Evolutionary conservation across 352 stramenopile genomes (phyloP).

Genomic region (Phytophthora palmivora): DNA sequence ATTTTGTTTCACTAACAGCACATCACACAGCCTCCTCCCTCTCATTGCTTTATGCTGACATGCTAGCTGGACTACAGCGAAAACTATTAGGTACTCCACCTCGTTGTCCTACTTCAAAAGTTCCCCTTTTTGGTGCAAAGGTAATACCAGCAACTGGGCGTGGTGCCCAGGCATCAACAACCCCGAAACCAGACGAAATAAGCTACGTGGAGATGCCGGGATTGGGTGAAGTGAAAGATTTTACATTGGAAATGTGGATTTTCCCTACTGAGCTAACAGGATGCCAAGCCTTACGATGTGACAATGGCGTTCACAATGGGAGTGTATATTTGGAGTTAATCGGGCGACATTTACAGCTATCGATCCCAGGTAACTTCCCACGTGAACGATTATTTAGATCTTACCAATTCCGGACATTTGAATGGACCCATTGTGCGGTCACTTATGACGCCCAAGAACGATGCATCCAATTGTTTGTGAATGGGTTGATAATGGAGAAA

Average conservation of each 20-base stretch:
- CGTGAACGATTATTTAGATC: constrained; percentile 73
- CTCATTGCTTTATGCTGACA: constrained; percentile 76
- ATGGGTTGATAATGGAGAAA: constrained; percentile 48
- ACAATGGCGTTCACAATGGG: constrained; percentile 74
- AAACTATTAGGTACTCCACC: constrained; percentile 52
- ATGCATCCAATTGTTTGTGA: constrained; percentile 57
- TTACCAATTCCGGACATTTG: constrained; percentile 58
- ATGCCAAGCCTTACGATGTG: constrained; percentile 72
- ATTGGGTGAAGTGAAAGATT: constrained; percentile 67
- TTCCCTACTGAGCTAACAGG: constrained; percentile 67
- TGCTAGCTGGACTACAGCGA: constrained; percentile 62
- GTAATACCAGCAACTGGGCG: constrained; percentile 17
- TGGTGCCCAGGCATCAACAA: constrained; percentile 24
- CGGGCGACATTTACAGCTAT: constrained; percentile 67
- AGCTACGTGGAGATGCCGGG: constrained; percentile 75
- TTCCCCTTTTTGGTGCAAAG: constrained; percentile 69
- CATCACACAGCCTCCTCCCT: constrained; percentile 80
- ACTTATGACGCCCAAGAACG: constrained; percentile 47
- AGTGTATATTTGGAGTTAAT: constrained; percentile 83
- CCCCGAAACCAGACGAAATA: constrained; percentile 56
- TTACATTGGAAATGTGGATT: constrained; percentile 87
- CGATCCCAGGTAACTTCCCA: constrained; percentile 76
- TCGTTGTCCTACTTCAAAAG: constrained; percentile 49
- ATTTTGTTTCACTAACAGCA: constrained; percentile 24
- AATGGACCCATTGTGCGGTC: constrained; percentile 77